Base-by-base conservation (phyloP, 148 eudicot species). In the Bassia scoparia region DNA sequence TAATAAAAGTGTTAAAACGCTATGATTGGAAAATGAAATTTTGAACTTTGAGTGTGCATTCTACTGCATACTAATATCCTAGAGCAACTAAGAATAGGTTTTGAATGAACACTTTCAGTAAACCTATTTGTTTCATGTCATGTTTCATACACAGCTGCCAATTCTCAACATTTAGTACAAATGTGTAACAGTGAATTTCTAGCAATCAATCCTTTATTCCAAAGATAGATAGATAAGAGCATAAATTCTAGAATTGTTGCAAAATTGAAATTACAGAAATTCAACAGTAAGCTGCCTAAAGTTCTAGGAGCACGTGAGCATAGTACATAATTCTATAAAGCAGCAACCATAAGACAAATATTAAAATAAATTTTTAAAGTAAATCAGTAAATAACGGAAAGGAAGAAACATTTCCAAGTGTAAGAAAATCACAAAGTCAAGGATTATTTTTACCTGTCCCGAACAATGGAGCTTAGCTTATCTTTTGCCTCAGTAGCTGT, bases 381-480 rank as follows among this genome's bases (percentile, higher is more conserved):
- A 27, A 49, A 35, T 70, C 24, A 56, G 49, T 27, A 24, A 54
- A 10, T 5, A 12, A 17, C 14, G 20, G 33, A 53, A 44, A 9
- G 16, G 43, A 41, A 46, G 2, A 60, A 44, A n/a, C 29, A 63
- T 8, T 10, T 66, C 13, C 7, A 13, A 29, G 3, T 48, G 52
- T 24, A 31, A 72, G 55, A 16, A 13, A 44, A 64, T 17, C 53
- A 7, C 37, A 30, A 31, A 4, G 38, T 60, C 61, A 67, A 54
- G 49, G 68, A 55, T 26, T 65, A 63, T 81, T 76, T 87, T 86
- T 84, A 94, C 98, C 71, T 94, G 96, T 86, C 88, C 83, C 84
- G 89, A 41, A 94, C 89, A 75, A 94, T 87, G 74, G 91, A 87
- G 46, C 87, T 87, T 44, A 94, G 87, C 87, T 94, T 94, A 94